Conservation (phyloP, 305 asterid species). For the Stenogyne calaminthoides region DNA sequence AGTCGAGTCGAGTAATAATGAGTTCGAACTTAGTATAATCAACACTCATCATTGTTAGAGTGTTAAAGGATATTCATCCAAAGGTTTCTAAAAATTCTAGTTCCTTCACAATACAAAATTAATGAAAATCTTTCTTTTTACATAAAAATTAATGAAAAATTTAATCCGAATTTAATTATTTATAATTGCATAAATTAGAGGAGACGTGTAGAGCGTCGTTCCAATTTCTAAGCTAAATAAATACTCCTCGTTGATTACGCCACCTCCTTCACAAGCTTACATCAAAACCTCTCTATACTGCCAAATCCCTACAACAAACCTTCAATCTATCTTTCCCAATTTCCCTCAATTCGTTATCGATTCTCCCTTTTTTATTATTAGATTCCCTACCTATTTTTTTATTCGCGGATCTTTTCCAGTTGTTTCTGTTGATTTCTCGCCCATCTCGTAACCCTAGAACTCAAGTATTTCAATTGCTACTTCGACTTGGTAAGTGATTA, state of each 20-base stretch:
- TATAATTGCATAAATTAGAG: not conserved
- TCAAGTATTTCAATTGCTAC: constrained; percentile 9
- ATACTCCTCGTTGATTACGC: no score
- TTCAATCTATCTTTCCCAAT: not conserved
- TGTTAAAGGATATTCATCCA: no score
- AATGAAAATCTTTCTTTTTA: no score
- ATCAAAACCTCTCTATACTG: constrained; percentile 27
- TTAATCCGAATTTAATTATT: not conserved
- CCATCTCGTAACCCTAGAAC: constrained; percentile 23
- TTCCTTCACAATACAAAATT: no score
- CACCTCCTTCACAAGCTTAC: no score
- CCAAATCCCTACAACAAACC: constrained; percentile 15
- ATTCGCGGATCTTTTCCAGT: not conserved
- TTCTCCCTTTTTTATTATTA: not conserved
- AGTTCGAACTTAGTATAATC: no score
- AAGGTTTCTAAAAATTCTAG: no score
- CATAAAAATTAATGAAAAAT: no score
- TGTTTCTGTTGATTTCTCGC: not conserved
- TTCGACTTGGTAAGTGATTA: constrained; percentile 18
- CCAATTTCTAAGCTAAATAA: constrained; percentile 17
- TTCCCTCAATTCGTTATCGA: not conserved
- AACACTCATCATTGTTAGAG: no score
- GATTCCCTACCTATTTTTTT: not conserved
- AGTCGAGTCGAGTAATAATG: no score
- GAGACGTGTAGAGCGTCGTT: constrained; percentile 35